A percentile compares a stretch with the other conserved stretches of the same genome.
phyloP scores from a whole-genome alignment of 2,329 filamentous ascomycete species.

The Monilinia fructigena region DNA sequence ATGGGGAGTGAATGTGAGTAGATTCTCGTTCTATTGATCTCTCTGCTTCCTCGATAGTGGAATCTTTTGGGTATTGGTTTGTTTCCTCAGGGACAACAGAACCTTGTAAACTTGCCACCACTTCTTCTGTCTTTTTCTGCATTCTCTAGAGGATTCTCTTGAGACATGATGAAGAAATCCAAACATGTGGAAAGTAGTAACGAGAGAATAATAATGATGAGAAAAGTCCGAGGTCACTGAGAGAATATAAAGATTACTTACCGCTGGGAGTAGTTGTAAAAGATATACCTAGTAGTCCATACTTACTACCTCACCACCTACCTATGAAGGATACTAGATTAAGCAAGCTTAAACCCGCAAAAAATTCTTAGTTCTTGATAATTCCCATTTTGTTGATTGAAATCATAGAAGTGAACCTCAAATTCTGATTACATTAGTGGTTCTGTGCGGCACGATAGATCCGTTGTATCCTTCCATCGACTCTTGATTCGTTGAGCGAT shows the following conservation, averaged over 20 bases:
- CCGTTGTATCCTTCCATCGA: not conserved
- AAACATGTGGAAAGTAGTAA: constrained; percentile 26
- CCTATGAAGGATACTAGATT: not conserved
- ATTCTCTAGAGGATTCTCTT: constrained; percentile 27
- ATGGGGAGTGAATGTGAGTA: constrained; percentile 12
- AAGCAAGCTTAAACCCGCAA: constrained; percentile 1
- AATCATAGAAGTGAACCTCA: not conserved
- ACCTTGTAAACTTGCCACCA: constrained; percentile 27
- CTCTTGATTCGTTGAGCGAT: constrained; percentile 4
- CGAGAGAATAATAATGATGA: not conserved
- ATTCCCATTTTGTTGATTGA: not conserved
- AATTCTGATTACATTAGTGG: constrained; percentile 7
- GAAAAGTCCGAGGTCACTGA: not conserved
- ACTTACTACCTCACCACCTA: not conserved
- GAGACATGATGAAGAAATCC: constrained; percentile 30
- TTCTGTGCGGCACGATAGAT: not conserved
- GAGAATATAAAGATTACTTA: constrained; percentile 11
- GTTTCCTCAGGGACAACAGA: constrained; percentile 25
- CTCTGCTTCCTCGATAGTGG: constrained; percentile 25
- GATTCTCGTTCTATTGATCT: constrained; percentile 11
- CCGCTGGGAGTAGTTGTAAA: not conserved
- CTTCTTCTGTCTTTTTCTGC: constrained; percentile 31
- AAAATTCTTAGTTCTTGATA: not conserved
- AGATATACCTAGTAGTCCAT: not conserved
- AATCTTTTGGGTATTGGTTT: constrained; percentile 24